These are phyloP conservation scores for Crucihimalaya himalaica DNA, from an alignment of 345 rosid genomes.

Conservation along the genomic window DNA sequence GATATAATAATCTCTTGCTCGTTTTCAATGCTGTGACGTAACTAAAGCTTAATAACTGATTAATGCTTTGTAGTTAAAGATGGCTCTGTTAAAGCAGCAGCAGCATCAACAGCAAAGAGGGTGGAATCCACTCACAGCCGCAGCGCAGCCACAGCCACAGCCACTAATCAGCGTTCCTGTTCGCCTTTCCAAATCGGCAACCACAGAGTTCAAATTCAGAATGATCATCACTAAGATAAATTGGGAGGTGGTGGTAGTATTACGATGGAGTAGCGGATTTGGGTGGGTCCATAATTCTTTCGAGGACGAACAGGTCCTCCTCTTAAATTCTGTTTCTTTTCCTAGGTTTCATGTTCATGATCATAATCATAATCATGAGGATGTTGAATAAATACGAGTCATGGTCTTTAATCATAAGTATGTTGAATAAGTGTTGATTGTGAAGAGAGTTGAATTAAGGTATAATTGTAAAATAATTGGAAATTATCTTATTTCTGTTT, in stretches of 20 bases:
- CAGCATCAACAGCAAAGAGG: conserved; percentile 62
- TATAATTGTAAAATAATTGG: too few species aligned
- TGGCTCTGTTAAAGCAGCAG: conserved; percentile 68
- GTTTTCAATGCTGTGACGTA: too few species aligned
- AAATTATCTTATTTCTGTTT: too few species aligned
- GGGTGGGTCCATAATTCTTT: conserved; percentile 87
- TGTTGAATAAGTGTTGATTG: too few species aligned
- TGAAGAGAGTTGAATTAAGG: too few species aligned
- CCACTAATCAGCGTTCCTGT: conserved; percentile 64
- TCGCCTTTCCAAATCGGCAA: conserved; percentile 65
- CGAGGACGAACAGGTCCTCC: conserved; percentile 96
- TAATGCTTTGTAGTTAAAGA: too few species aligned
- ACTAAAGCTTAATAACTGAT: too few species aligned
- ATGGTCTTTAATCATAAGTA: too few species aligned
- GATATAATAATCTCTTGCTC: too few species aligned
- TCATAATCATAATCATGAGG: too few species aligned
- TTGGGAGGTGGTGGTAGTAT: conserved; percentile 72
- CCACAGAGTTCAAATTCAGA: conserved; percentile 71
- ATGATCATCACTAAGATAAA: conserved; percentile 82
- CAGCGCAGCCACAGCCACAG: conserved; percentile 48
- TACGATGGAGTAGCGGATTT: conserved; percentile 71
- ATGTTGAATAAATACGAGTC: too few species aligned
- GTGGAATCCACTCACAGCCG: conserved; percentile 50
- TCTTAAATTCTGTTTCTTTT: conserved; percentile 23
- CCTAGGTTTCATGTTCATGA: too few species aligned